Base-by-base conservation (phyloP, 2,329 filamentous ascomycete genomes). In the Graphiopsis chlorocephala region DNA sequence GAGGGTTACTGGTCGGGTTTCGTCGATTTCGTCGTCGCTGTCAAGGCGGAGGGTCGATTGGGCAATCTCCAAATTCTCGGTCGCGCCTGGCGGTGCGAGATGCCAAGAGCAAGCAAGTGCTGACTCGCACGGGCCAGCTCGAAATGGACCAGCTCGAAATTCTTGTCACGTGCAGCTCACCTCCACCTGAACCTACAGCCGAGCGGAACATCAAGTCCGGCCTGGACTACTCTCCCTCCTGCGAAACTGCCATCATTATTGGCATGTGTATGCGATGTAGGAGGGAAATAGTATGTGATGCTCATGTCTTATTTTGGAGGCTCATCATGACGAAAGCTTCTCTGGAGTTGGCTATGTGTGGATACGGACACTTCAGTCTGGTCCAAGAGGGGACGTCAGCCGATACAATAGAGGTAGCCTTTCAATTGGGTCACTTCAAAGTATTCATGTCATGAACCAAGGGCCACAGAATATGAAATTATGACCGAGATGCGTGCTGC, bases 1-100 rank as follows among this genome's bases (percentile, higher is more conserved):
- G 64, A 56, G 59, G 64, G 59, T 68, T 57, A 65, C 61, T 61
- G 66, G 88, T 85, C 59, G 59, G 59, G 59, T 61, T 45, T 47
- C 59, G 59, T 61, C 60, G 60, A 52, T 55, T 55, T 62, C 60
- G 60, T 62, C 60, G 60, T 62, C 60, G 60, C 60, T 62, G 60
- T 62, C 60, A 52, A 61, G 50, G 38, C 38, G 38, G 38, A 45
- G 38, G 38, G 38, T 45, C 38, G n/a, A 45, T 45, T 45, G 38
- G 38, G 38, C 38, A 20, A 20, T 45, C 38, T 45, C 38, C 38
- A 45, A 45, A 45, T 45, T 45, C 38, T 45, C 38, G 38, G 38
- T 20, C 38, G 38, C 38, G 38, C 38, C 38, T 45, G 38, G 38
- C 38, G 15, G 38, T 45, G 38, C 38, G 38, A 45, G 38, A 20